Evolutionary conservation across 1,139 yeast genomes (phyloP).

Genomic region (Blastobotrys raffinosifermentans): DNA sequence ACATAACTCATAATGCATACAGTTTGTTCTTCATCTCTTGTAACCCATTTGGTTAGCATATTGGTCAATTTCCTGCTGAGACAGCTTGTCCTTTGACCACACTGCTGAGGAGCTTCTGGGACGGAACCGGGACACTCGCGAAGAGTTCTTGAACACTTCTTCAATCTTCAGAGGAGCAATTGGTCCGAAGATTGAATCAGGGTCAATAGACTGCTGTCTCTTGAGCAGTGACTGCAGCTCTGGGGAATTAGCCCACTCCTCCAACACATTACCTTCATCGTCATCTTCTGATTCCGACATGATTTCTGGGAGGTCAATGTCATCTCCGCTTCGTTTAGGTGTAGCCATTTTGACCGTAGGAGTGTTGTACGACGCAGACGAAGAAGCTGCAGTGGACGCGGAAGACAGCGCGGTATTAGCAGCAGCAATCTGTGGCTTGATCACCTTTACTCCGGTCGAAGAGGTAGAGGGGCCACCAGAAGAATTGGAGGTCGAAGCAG

Average conservation of each 20-base stretch:
- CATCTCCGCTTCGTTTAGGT: constrained; percentile 15
- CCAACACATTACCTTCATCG: constrained; percentile 46
- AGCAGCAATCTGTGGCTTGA: not conserved
- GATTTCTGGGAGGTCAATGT: constrained; percentile 40
- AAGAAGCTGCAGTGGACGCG: constrained; percentile 3
- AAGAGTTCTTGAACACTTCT: constrained; percentile 57
- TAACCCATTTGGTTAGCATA: constrained; percentile 56
- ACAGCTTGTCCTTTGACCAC: constrained; percentile 46
- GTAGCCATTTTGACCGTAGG: no score
- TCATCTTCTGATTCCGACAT: constrained; percentile 55
- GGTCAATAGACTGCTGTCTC: constrained; percentile 60
- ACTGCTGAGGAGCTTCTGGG: constrained; percentile 56
- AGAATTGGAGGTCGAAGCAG: constrained; percentile 11
- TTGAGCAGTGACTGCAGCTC: constrained; percentile 48
- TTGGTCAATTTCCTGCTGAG: constrained; percentile 42
- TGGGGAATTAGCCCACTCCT: constrained; percentile 71
- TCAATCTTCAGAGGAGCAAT: constrained; percentile 63
- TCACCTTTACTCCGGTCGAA: not conserved
- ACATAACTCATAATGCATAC: not conserved
- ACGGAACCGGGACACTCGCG: constrained; percentile 42
- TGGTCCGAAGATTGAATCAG: constrained; percentile 71
- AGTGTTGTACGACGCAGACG: not conserved
- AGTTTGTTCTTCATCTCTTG: constrained; percentile 19
- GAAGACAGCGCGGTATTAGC: not conserved
- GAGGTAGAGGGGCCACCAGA: no score